Conservation (phyloP, 805 yeast genomes). For the Yarrowia sp. region DNA sequence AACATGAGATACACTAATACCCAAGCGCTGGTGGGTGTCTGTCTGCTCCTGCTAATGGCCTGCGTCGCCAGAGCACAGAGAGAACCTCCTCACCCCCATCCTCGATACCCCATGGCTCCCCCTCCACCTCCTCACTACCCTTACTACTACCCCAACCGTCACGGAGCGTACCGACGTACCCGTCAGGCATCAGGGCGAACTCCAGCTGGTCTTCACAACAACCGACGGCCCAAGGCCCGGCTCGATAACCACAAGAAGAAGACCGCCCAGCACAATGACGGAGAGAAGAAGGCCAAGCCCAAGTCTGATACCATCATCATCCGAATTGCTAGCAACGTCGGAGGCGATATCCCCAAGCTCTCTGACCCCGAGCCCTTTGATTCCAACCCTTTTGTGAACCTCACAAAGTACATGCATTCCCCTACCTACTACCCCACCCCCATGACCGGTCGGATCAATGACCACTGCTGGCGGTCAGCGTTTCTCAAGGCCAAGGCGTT, state of each 20-base stretch:
- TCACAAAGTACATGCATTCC: slow-evolving; percentile 35
- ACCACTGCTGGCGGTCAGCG: slow-evolving; percentile 63
- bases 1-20: slow-evolving; percentile 33
- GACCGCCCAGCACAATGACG: slow-evolving; percentile 5
- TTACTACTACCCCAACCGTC: slow-evolving; percentile 39
- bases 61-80: slow-evolving; percentile 21
- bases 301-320: slow-evolving; percentile 32
- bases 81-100: slow-evolving; percentile 14
- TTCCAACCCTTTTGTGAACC: slow-evolving; percentile 31
- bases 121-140: slow-evolving; percentile 31
- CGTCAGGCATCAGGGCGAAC: slow-evolving; percentile 10
- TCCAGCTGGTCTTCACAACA: slow-evolving; percentile 10
- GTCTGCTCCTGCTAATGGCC: slow-evolving; percentile 18
- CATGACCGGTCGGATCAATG: slow-evolving; percentile 42
- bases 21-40: slow-evolving; percentile 23
- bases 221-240: slow-evolving; percentile 32
- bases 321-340: slow-evolving; percentile 24
- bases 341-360: slow-evolving; percentile 31
- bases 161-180: slow-evolving; percentile 37
- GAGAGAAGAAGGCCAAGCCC: slow-evolving; percentile 26
- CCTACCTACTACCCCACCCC: slow-evolving; percentile 41
- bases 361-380: slow-evolving; percentile 33
- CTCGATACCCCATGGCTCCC: slow-evolving; percentile 30
- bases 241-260: slow-evolving; percentile 34
- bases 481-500: slow-evolving; percentile 62